These are phyloP conservation scores for Leonotis leonurus DNA, from an alignment of 257 asterid species.

Conservation along the genomic window DNA sequence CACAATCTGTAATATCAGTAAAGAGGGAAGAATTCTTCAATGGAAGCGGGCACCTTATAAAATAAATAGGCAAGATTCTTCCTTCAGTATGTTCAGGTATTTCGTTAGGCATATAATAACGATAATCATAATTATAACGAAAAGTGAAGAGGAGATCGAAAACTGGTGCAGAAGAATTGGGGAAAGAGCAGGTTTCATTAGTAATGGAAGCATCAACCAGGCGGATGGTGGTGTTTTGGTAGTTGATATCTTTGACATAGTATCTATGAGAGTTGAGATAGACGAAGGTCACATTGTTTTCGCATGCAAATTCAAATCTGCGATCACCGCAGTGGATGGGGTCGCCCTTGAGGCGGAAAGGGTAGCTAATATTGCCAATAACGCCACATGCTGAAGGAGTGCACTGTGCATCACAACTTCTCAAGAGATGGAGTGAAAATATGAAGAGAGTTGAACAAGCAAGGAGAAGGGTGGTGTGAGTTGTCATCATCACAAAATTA, in stretches of 20 bases:
- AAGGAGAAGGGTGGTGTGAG: too few species aligned
- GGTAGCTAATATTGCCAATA: neutral
- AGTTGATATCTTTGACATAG: constrained; percentile 22
- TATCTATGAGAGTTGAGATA: constrained; percentile 1
- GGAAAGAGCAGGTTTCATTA: neutral
- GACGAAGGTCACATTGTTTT: constrained; percentile 16
- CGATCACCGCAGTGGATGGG: constrained; percentile 34
- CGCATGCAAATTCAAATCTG: constrained; percentile 24
- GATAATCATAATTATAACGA: too few species aligned
- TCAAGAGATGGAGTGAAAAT: neutral
- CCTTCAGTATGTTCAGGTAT: too few species aligned
- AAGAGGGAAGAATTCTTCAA: too few species aligned
- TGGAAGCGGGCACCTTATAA: too few species aligned
- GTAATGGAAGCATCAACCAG: constrained; percentile 5
- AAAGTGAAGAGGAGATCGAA: too few species aligned
- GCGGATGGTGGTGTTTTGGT: constrained; percentile 16
- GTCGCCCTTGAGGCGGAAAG: constrained; percentile 31
- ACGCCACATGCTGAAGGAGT: neutral
- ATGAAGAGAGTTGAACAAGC: neutral
- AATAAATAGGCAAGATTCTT: too few species aligned
- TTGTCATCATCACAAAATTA: too few species aligned
- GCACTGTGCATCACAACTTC: neutral
- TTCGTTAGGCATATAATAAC: too few species aligned
- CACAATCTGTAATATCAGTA: too few species aligned
- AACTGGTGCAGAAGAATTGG: neutral